Percentiles rank a stretch among this genome's conserved stretches.
phyloP scores from a whole-genome alignment of 2,329 filamentous ascomycete species.

The Talaromyces rugulosus region DNA sequence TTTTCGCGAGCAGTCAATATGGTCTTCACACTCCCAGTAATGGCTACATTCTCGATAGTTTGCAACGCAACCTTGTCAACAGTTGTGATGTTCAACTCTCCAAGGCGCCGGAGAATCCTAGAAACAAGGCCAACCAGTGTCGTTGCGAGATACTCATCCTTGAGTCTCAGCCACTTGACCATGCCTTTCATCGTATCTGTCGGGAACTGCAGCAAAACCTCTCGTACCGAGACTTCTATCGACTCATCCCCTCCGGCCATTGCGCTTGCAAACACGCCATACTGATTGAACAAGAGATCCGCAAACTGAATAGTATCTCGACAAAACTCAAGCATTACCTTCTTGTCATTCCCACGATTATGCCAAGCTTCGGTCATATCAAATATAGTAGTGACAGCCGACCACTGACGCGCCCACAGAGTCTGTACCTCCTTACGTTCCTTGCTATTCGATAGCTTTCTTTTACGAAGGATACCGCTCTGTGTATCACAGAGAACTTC shows the following conservation, averaged over 20 bases:
- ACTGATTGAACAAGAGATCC: conserved; percentile 77
- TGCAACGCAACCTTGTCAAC: conserved; percentile 63
- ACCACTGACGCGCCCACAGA: conserved; percentile 86
- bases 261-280: conserved; percentile 74
- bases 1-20: conserved; percentile 80
- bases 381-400: conserved; percentile 74
- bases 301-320: conserved; percentile 94
- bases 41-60: conserved; percentile 53
- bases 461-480: conserved; percentile 57
- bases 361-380: conserved; percentile 82
- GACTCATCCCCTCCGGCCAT: conserved; percentile 46
- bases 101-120: conserved; percentile 78
- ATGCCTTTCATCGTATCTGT: conserved; percentile 63
- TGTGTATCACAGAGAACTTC: conserved; percentile 62
- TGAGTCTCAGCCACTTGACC: conserved; percentile 82
- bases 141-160: conserved; percentile 78
- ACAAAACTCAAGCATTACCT: conserved; percentile 84
- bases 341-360: conserved; percentile 62
- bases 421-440: conserved; percentile 65
- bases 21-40: conserved; percentile 61
- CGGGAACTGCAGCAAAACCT: conserved; percentile 61
- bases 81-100: conserved; percentile 65
- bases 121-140: conserved; percentile 77
- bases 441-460: conserved; percentile 50
- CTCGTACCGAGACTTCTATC: conserved; percentile 38